phyloP scores from a whole-genome alignment of 352 stramenopile species.

The Phytophthora citricola region DNA sequence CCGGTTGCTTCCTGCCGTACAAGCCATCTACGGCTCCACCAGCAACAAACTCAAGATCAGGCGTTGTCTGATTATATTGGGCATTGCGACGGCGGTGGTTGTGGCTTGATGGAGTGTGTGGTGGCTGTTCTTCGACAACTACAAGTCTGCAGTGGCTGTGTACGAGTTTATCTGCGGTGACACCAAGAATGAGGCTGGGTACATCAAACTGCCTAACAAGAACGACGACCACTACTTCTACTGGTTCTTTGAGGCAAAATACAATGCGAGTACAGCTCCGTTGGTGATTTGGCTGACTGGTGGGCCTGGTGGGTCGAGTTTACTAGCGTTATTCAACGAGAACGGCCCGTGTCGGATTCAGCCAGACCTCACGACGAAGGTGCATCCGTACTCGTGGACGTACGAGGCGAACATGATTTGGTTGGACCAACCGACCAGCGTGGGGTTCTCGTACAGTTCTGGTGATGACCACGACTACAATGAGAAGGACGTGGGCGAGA shows the following conservation, averaged over 20 bases:
- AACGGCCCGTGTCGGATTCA: conserved; percentile 61
- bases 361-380: conserved; percentile 40
- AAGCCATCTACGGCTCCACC: conserved; percentile 28
- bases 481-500: conserved; percentile 52
- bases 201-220: conserved; percentile 62
- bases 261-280: conserved; percentile 39
- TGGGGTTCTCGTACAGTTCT: conserved; percentile 51
- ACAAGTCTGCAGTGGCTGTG: neutral
- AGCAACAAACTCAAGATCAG: conserved; percentile 27
- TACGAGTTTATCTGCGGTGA: conserved; percentile 29
- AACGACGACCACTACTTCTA: conserved; percentile 77
- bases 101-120: conserved; percentile 12
- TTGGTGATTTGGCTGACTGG: conserved; percentile 68
- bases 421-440: conserved; percentile 55
- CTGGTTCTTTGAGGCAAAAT: conserved; percentile 62
- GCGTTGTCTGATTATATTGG: conserved; percentile 22
- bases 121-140: conserved; percentile 18
- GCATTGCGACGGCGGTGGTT: conserved; percentile 15
- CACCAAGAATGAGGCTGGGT: conserved; percentile 46
- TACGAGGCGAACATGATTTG: conserved; percentile 50
- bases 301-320: conserved; percentile 53
- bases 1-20: conserved; percentile 1
- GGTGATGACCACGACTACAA: conserved; percentile 44
- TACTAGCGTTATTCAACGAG: conserved; percentile 56
- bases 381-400: conserved; percentile 59